phyloP scores from a whole-genome alignment of 306 rosid species.

The Begonia loranthoides region DNA sequence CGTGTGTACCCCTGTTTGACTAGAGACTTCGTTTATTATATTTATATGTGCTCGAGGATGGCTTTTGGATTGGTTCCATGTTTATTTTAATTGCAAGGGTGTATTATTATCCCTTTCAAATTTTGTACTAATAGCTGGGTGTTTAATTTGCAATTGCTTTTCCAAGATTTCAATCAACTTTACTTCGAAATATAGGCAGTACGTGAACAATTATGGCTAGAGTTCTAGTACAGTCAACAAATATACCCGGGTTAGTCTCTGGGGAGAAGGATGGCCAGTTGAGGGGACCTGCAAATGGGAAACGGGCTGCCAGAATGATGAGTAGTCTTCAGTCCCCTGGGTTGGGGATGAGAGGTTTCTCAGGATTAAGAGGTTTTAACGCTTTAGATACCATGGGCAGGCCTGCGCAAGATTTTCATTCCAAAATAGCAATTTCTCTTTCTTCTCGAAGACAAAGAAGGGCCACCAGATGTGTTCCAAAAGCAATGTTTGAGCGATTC shows the following conservation, averaged over 20 bases:
- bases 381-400: conserved; percentile 48
- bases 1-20: no score
- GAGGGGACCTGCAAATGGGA: conserved; percentile 45
- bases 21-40: no score
- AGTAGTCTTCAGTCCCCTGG: conserved; percentile 29
- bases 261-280: conserved; percentile 36
- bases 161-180: no score
- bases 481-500: conserved; percentile 60
- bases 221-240: conserved; percentile 73
- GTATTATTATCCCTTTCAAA: no score
- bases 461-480: conserved; percentile 57
- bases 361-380: conserved; percentile 58
- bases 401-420: conserved; percentile 43
- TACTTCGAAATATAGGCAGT: no score
- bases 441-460: conserved; percentile 39
- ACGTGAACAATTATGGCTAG: conserved; percentile 41
- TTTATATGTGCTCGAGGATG: no score
- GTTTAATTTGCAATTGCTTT: no score
- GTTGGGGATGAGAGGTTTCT: conserved; percentile 38
- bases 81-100: no score
- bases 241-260: conserved; percentile 44
- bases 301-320: conserved; percentile 46
- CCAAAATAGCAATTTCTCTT: conserved; percentile 36
- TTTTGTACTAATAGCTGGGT: no score
- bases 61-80: no score